These are phyloP conservation scores for Rhytidiadelphus loreus DNA, from an alignment of 225 moss, liverwort and hornwort species.

Conservation along the genomic window DNA sequence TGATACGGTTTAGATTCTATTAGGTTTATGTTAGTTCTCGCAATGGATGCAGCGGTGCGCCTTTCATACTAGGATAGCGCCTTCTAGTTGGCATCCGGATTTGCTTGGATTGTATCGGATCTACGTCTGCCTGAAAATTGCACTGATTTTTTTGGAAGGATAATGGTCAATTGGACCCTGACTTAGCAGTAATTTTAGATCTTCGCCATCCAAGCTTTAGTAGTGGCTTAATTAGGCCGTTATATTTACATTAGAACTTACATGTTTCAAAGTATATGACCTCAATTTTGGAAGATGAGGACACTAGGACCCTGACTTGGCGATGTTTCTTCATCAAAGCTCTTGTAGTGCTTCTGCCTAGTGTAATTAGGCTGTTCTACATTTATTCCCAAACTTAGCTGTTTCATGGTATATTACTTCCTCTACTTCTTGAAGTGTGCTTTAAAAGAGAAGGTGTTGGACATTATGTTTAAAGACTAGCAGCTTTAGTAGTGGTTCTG, in stretches of 20 bases:
- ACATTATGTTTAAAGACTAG: not conserved
- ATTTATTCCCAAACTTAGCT: not conserved
- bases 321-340: not conserved
- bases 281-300: not conserved
- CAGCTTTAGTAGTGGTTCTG: not conserved
- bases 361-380: not conserved
- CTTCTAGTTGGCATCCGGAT: not conserved
- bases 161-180: not conserved
- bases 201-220: not conserved
- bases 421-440: not conserved
- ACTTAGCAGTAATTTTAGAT: not conserved
- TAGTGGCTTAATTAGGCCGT: not conserved
- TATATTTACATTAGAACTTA: not conserved
- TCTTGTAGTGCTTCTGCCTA: not conserved
- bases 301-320: not conserved
- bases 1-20: not conserved
- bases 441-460: not conserved
- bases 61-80: not conserved
- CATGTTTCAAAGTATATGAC: not conserved
- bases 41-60: not conserved
- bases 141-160: not conserved
- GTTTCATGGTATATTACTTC: not conserved
- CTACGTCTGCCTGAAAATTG: not conserved
- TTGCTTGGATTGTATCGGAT: not conserved
- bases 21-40: not conserved